phyloP scores from a whole-genome alignment of 2,329 filamentous ascomycete genomes.

The Cladobotryum mycophilum region DNA sequence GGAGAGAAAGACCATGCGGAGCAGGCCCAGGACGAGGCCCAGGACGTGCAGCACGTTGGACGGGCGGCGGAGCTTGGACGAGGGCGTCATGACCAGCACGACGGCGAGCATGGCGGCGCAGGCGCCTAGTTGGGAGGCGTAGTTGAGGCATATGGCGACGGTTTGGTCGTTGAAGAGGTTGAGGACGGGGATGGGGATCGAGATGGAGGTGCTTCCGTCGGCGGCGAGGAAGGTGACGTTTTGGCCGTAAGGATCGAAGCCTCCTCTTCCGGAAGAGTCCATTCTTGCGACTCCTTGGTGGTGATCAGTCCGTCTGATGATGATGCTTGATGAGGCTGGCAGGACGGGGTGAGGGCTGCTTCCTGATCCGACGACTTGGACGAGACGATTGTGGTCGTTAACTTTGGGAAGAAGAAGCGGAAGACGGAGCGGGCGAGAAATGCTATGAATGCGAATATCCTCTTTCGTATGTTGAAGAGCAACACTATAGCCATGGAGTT shows the following conservation, averaged over 20 bases:
- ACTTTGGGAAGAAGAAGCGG: too few species aligned
- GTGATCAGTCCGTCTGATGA: neutral
- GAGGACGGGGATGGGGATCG: constrained; percentile 27
- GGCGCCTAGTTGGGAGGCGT: constrained; percentile 64
- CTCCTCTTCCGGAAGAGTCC: too few species aligned
- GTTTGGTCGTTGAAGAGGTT: constrained; percentile 27
- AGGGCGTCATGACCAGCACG: constrained; percentile 60
- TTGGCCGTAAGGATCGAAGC: constrained; percentile 32
- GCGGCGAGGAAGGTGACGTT: constrained; percentile 28
- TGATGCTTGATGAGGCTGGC: too few species aligned
- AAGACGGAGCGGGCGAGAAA: too few species aligned
- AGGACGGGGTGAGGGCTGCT: too few species aligned
- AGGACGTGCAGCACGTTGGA: constrained; percentile 61
- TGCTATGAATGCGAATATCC: too few species aligned
- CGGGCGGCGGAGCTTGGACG: constrained; percentile 55
- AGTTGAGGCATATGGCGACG: constrained; percentile 50
- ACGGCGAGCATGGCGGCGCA: constrained; percentile 58
- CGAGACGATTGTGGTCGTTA: too few species aligned
- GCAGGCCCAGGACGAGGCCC: constrained; percentile 53
- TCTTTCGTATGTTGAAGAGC: too few species aligned
- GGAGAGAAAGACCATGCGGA: constrained; percentile 52
- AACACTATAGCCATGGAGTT: too few species aligned
- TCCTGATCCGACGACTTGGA: too few species aligned
- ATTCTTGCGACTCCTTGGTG: neutral
- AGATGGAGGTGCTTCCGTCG: constrained; percentile 26